Percentiles rank a stretch among this genome's conserved stretches.
phyloP scores from a whole-genome alignment of 805 yeast genomes.

The Saccharomycopsis javanensis region DNA sequence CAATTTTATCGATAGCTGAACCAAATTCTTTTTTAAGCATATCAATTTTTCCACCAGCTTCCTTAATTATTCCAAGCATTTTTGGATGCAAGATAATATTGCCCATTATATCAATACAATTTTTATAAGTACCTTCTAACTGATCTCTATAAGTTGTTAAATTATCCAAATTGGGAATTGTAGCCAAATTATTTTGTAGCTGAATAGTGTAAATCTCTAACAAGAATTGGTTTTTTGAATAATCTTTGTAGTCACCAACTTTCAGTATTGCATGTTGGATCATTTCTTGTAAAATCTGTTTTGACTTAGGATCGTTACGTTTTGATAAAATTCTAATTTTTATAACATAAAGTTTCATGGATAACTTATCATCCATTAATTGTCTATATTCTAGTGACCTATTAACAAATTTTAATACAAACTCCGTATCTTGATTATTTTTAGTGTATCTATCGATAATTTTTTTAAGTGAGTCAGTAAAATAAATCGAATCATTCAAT shows the following conservation, averaged over 20 bases:
- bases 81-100: conserved; percentile 69
- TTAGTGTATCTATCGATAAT: conserved; percentile 29
- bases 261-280: conserved; percentile 28
- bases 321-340: conserved; percentile 30
- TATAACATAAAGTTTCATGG: conserved; percentile 39
- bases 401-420: conserved; percentile 28
- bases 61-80: conserved; percentile 63
- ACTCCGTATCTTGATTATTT: conserved; percentile 23
- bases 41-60: conserved; percentile 63
- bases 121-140: conserved; percentile 34
- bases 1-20: conserved; percentile 41
- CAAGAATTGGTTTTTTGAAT: conserved; percentile 37
- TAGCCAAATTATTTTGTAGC: conserved; percentile 30
- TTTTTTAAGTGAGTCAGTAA: conserved; percentile 32
- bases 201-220: conserved; percentile 62
- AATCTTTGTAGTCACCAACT: conserved; percentile 34
- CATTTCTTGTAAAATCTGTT: conserved; percentile 20
- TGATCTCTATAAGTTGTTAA: background rate
- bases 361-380: conserved; percentile 31
- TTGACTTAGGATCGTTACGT: conserved; percentile 26
- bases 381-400: conserved; percentile 23
- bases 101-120: conserved; percentile 35
- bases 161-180: background rate
- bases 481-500: conserved; percentile 28
- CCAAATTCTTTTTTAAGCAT: conserved; percentile 53